A percentile compares a stretch with the other conserved stretches of the same genome.
These are phyloP conservation scores for Plasmodium cynomolgi DNA, from an alignment of 169 alveolate species.

Conservation along the genomic window DNA sequence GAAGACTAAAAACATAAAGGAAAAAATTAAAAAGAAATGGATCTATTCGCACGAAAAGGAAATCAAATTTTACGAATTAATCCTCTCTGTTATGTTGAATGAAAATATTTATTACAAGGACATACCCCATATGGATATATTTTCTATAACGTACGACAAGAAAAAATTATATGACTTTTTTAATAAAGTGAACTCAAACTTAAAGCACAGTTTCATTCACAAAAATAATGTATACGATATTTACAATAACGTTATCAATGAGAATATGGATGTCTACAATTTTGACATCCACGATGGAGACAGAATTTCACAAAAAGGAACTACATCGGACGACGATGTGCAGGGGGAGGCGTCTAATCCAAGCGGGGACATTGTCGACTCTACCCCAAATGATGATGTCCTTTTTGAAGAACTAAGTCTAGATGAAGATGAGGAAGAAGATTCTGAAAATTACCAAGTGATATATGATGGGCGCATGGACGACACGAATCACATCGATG, in stretches of 20 bases:
- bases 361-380: background rate
- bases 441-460: constrained; percentile 24
- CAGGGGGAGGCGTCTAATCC: background rate
- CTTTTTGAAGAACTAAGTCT: constrained; percentile 26
- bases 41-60: constrained; percentile 85
- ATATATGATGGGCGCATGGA: constrained; percentile 15
- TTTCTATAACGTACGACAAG: constrained; percentile 45
- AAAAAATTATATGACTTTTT: constrained; percentile 45
- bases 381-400: constrained; percentile 15
- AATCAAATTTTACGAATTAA: constrained; percentile 81
- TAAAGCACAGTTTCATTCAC: constrained; percentile 72
- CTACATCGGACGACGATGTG: background rate
- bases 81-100: constrained; percentile 79
- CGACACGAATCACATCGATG: background rate
- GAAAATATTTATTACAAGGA: constrained; percentile 79
- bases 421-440: constrained; percentile 16
- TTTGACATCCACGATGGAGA: constrained; percentile 45
- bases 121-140: constrained; percentile 80
- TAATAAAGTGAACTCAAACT: constrained; percentile 43
- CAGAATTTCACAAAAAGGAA: background rate
- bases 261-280: constrained; percentile 49
- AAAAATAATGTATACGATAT: constrained; percentile 71
- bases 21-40: constrained; percentile 77
- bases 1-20: constrained; percentile 78
- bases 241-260: constrained; percentile 39